These are phyloP conservation scores for Capronia epimyces DNA, from an alignment of 2,329 filamentous ascomycete species.

Conservation along the genomic window DNA sequence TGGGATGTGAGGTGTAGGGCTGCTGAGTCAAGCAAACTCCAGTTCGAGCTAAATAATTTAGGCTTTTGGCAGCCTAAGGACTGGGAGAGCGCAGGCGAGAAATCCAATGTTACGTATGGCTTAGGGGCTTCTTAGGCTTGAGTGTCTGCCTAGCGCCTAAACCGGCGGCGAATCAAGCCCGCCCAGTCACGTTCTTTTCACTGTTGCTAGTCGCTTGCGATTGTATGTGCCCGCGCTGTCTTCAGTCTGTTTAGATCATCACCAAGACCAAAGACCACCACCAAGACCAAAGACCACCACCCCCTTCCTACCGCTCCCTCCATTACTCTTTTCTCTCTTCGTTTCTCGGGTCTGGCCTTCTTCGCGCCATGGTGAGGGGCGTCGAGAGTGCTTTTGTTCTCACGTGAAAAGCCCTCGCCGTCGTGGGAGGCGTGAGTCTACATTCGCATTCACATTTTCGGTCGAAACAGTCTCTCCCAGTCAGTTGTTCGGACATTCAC, in stretches of 20 bases:
- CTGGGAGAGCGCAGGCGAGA: not conserved
- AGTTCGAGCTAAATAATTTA: conserved; percentile 9
- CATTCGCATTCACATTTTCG: not conserved
- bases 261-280: not conserved
- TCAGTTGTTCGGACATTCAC: conserved; percentile 4
- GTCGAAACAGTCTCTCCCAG: not conserved
- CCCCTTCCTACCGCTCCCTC: conserved; percentile 2
- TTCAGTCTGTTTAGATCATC: conserved; percentile 14
- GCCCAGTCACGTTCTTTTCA: conserved; percentile 14
- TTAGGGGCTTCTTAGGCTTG: too few relatives aligned
- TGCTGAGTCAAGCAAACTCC: not conserved
- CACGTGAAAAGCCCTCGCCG: conserved; percentile 7
- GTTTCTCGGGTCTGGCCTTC: conserved; percentile 6
- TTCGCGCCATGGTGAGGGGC: conserved; percentile 16
- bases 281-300: not conserved
- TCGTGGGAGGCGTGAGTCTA: conserved; percentile 11
- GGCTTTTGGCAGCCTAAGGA: conserved; percentile 3
- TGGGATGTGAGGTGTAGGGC: not conserved
- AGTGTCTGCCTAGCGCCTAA: too few relatives aligned
- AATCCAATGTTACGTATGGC: too few relatives aligned
- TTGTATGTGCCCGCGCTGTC: conserved; percentile 5
- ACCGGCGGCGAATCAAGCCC: not conserved
- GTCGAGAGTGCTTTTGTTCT: conserved; percentile 4
- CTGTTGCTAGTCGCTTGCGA: not conserved
- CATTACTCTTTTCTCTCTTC: conserved; percentile 6